Conservation (phyloP, 768 basidiomycete genomes). For the Coprinopsis cinerea region DNA sequence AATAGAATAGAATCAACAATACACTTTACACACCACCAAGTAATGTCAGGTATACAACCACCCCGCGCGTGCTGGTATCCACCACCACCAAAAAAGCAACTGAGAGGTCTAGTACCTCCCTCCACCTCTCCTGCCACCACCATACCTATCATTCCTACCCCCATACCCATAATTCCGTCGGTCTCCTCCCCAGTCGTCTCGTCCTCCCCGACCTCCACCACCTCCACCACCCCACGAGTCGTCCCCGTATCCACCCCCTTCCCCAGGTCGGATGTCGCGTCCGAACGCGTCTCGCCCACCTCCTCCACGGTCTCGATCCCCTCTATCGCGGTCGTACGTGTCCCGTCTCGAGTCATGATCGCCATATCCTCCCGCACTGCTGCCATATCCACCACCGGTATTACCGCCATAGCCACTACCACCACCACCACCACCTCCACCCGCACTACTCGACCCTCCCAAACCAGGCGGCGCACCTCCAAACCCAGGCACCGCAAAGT, state of each 20-base stretch:
- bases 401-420: slow-evolving; percentile 5
- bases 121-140: background rate
- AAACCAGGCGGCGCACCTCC: slow-evolving; percentile 15
- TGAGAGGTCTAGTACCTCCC: background rate
- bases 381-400: slow-evolving; percentile 1
- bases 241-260: slow-evolving; percentile 5
- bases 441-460: slow-evolving; percentile 28
- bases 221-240: slow-evolving; percentile 10
- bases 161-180: slow-evolving; percentile 8
- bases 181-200: slow-evolving; percentile 12
- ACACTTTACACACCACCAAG: too few relatives aligned
- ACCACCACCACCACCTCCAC: background rate
- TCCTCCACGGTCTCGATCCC: background rate
- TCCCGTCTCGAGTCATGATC: background rate
- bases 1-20: too few relatives aligned
- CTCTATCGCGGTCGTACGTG: background rate
- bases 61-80: too few relatives aligned
- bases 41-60: too few relatives aligned
- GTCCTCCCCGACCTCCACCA: slow-evolving; percentile 7
- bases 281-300: slow-evolving; percentile 10
- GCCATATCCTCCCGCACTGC: too few relatives aligned
- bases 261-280: background rate
- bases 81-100: too few relatives aligned
- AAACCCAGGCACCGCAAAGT: slow-evolving; percentile 8
- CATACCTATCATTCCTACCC: slow-evolving; percentile 2